These are phyloP conservation scores for Lachancea thermotolerans DNA, from an alignment of 805 yeast genomes.

Conservation along the genomic window DNA sequence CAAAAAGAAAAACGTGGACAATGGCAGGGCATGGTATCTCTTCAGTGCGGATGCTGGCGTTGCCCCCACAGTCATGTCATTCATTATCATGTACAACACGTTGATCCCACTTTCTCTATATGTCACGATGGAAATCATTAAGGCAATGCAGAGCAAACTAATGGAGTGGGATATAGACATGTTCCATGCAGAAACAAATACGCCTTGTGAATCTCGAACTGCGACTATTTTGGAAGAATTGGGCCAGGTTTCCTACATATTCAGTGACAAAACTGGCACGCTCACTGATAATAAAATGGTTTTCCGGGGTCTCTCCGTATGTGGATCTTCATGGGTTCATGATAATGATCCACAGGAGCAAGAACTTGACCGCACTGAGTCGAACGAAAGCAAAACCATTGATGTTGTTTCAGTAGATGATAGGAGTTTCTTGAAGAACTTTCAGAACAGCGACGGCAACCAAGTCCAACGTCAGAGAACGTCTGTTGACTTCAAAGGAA, in stretches of 20 bases:
- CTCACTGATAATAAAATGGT: conserved; percentile 92
- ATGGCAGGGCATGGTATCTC: conserved; percentile 65
- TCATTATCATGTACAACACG: conserved; percentile 94
- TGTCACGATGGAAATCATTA: conserved; percentile 94
- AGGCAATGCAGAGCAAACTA: conserved; percentile 74
- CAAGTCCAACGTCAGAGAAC: conserved; percentile 15
- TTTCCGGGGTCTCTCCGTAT: conserved; percentile 79
- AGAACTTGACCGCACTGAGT: conserved; percentile 8
- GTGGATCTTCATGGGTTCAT: conserved; percentile 88
- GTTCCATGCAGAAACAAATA: conserved; percentile 78
- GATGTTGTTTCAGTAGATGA: conserved; percentile 24
- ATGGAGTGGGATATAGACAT: conserved; percentile 90
- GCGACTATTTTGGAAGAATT: conserved; percentile 93
- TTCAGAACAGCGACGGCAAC: conserved; percentile 4
- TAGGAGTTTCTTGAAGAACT: conserved; percentile 11
- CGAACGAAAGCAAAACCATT: conserved; percentile 18
- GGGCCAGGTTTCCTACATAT: conserved; percentile 93
- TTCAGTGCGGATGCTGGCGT: conserved; percentile 67
- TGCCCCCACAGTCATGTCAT: conserved; percentile 90
- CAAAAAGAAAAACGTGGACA: conserved; percentile 33
- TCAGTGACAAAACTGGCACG: conserved; percentile 97
- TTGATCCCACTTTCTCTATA: conserved; percentile 90
- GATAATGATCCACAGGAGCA: conserved; percentile 41
- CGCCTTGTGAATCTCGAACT: conserved; percentile 91
- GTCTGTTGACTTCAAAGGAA: conserved; percentile 38